Percentiles rank a stretch among this genome's conserved stretches.
phyloP scores from a whole-genome alignment of 805 yeast species.

The Nakazawaea molendinolei region DNA sequence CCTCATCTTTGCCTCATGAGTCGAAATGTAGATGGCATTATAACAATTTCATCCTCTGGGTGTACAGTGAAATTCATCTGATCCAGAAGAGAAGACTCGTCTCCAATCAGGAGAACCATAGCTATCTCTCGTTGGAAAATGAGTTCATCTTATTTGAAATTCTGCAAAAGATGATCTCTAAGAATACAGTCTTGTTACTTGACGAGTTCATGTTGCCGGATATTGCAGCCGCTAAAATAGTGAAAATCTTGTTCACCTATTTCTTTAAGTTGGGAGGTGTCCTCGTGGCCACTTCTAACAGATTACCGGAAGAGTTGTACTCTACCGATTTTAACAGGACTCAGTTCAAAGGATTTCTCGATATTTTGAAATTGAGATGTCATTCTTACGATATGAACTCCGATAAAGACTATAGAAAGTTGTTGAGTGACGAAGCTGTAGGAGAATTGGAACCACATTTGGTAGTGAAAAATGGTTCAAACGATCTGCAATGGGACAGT shows the following conservation, averaged over 20 bases:
- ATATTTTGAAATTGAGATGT: conserved; percentile 53
- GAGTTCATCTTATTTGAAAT: conserved; percentile 62
- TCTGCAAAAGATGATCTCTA: conserved; percentile 55
- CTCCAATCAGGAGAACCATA: conserved; percentile 26
- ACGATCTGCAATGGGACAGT: conserved; percentile 27
- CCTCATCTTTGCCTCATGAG: conserved; percentile 52
- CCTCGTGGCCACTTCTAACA: conserved; percentile 65
- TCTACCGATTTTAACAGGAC: conserved; percentile 56
- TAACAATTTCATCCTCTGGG: conserved; percentile 63
- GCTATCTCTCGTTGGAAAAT: conserved; percentile 39
- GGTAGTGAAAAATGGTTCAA: conserved; percentile 26
- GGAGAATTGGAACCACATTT: conserved; percentile 22
- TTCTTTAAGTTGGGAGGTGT: conserved; percentile 73
- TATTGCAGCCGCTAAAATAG: conserved; percentile 64
- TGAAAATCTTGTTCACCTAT: conserved; percentile 57
- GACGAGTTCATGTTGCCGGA: conserved; percentile 80
- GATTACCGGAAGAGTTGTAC: conserved; percentile 66
- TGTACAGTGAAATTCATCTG: conserved; percentile 52
- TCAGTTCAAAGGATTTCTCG: conserved; percentile 51
- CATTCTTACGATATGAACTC: conserved; percentile 57
- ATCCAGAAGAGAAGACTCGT: conserved; percentile 37
- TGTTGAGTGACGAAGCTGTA: conserved; percentile 21
- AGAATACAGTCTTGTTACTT: conserved; percentile 51
- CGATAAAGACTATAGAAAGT: conserved; percentile 45
- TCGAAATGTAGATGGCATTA: conserved; percentile 69